Evolutionary conservation across 2,329 filamentous ascomycete species (phyloP).

Genomic region (Diatrype stigma): DNA sequence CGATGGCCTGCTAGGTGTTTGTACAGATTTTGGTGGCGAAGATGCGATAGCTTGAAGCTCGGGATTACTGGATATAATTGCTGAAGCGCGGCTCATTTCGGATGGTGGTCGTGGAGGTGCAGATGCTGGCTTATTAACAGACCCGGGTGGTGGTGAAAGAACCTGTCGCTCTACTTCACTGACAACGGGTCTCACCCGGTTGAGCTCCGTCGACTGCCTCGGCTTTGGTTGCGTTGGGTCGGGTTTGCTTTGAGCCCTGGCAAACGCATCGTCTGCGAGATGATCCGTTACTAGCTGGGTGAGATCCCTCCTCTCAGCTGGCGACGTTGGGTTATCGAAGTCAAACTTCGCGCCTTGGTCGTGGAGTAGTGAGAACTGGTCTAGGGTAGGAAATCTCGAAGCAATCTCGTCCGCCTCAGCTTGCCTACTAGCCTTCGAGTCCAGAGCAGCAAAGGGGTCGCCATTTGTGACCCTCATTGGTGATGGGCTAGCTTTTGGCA

Average conservation of each 20-base stretch:
- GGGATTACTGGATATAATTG: slow-evolving; percentile 60
- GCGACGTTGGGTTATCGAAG: slow-evolving; percentile 60
- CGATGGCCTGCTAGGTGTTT: slow-evolving; percentile 23
- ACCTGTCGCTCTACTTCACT: slow-evolving; percentile 17
- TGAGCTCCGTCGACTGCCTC: slow-evolving; percentile 28
- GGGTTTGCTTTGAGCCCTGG: slow-evolving; percentile 33
- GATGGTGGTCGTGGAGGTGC: slow-evolving; percentile 35
- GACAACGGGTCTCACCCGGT: slow-evolving; percentile 24
- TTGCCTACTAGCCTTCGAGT: slow-evolving; percentile 54
- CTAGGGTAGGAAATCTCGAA: slow-evolving; percentile 79
- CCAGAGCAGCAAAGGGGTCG: slow-evolving; percentile 89
- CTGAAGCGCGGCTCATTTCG: slow-evolving; percentile 57
- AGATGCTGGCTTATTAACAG: slow-evolving; percentile 32
- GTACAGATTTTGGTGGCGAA: slow-evolving; percentile 25
- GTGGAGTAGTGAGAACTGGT: slow-evolving; percentile 87
- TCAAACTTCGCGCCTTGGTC: slow-evolving; percentile 81
- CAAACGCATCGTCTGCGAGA: slow-evolving; percentile 82
- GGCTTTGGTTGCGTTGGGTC: slow-evolving; percentile 24
- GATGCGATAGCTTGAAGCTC: slow-evolving; percentile 56
- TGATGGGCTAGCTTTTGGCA: slow-evolving; percentile 58
- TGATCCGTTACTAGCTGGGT: slow-evolving; percentile 68
- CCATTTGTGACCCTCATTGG: slow-evolving; percentile 64
- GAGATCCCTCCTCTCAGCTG: slow-evolving; percentile 47
- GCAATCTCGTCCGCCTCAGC: slow-evolving; percentile 74
- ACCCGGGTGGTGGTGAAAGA: slow-evolving; percentile 28